Evolutionary conservation across 2,329 filamentous ascomycete genomes (phyloP), one percentile per base, ranked within the genome.

Genomic region (Coniella vitis): DNA sequence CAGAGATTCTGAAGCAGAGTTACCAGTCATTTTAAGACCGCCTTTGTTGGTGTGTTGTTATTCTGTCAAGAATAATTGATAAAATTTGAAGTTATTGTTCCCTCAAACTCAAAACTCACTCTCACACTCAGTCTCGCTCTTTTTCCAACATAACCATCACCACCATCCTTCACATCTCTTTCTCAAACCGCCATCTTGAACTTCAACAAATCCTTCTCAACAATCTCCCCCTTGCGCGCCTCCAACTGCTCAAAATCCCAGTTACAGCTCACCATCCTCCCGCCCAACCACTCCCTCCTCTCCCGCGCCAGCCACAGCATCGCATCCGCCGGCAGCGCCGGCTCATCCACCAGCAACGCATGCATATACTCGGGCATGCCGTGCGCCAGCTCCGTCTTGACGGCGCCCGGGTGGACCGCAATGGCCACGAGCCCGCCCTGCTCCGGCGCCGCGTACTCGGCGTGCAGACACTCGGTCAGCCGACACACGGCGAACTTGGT

Each of bases 201-300:
- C 36, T 53, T 58, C 14, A 55, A 40, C 39, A 55, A 22, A 38
- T 55, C 49, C 19, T 42, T 41, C 50, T 61, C 44, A 52, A 74
- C 59, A 55, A 75, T 68, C 44, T 71, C 67, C 3, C 68, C 58
- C 54, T 70, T 65, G 56, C 63, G 67, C 1, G 47, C 53, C 49
- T 69, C 55, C 42, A 75, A 57, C 55, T 74, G 69, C 10, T 62
- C 60, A 67, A 76, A 67, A 54, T 75, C 71, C 73, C 72, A 76
- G 21, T 61, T 69, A n/a, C 54, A 61, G 49, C 58, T 67, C 4
- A 74, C 51, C 56, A 70, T 75, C 47, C 72, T 60, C 1, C 69
- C 72, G 1, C 61, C 62, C 17, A 76, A 56, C 71, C 72, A 76
- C 2, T 68, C 63, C 25, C 67, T 62, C 46, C 66, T 63, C 56